Evolutionary conservation across 202 grass and related monocot genomes (phyloP).

Genomic region (Bolboschoenoplectus hybrid): DNA sequence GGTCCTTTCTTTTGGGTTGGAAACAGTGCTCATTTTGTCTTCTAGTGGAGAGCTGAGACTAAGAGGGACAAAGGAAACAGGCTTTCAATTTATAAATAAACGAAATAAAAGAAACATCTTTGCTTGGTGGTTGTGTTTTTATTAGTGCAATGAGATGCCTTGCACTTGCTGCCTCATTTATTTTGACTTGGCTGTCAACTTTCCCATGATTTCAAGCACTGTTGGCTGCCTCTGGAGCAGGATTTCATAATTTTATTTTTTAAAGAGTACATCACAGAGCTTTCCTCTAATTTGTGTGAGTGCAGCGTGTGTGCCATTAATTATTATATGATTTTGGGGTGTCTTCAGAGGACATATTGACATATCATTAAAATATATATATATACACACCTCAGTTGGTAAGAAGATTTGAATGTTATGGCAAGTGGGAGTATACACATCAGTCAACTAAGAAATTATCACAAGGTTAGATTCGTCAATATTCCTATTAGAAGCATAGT

Average conservation of each 20-base stretch:
- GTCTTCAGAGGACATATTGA: too few relatives aligned
- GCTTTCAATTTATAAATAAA: conserved; percentile 24
- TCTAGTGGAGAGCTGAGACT: conserved; percentile 38
- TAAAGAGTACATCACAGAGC: not conserved
- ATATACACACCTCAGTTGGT: too few relatives aligned
- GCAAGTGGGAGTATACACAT: too few relatives aligned
- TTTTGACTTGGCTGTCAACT: conserved; percentile 23
- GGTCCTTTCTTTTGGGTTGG: conserved; percentile 30
- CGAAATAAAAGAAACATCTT: conserved; percentile 23
- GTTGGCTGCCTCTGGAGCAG: not conserved
- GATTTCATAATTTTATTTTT: not conserved
- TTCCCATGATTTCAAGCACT: not conserved
- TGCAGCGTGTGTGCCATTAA: not conserved
- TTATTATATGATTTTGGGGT: not conserved
- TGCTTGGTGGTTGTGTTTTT: conserved; percentile 25
- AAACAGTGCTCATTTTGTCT: conserved; percentile 47
- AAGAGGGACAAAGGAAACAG: conserved; percentile 33
- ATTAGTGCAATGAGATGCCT: conserved; percentile 20
- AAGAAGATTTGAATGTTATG: too few relatives aligned
- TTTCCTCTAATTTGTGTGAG: not conserved
- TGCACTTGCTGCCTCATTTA: conserved; percentile 33
- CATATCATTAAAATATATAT: too few relatives aligned
- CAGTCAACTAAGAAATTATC: too few relatives aligned
- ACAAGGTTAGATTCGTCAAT: too few relatives aligned
- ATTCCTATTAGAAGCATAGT: too few relatives aligned